Evolutionary conservation across 805 yeast species (phyloP).

Genomic region (Saturnispora serradocipensis): DNA sequence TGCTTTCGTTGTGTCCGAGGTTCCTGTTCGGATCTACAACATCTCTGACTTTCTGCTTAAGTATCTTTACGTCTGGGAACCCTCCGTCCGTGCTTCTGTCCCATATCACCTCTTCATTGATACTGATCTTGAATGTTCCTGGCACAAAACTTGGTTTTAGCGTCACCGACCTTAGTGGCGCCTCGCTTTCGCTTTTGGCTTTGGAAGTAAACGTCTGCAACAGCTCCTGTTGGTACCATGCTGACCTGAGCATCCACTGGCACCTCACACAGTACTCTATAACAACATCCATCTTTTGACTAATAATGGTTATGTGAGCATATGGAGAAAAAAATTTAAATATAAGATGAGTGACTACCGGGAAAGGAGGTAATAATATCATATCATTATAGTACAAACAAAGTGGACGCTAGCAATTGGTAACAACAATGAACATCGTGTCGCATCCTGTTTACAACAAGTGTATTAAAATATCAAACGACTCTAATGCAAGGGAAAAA

Average conservation of each 20-base stretch:
- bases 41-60: slow-evolving; percentile 61
- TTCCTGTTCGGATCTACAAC: slow-evolving; percentile 42
- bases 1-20: slow-evolving; percentile 57
- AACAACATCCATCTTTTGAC: slow-evolving; percentile 32
- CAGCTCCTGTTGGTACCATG: slow-evolving; percentile 81
- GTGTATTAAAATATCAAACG: slow-evolving; percentile 53
- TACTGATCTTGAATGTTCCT: slow-evolving; percentile 51
- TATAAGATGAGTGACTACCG: background rate
- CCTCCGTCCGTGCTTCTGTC: slow-evolving; percentile 58
- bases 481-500: slow-evolving; percentile 70
- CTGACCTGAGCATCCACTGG: slow-evolving; percentile 81
- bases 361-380: background rate
- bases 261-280: slow-evolving; percentile 76
- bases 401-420: background rate
- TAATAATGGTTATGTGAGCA: background rate
- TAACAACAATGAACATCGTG: slow-evolving; percentile 3
- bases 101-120: slow-evolving; percentile 39
- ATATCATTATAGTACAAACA: background rate
- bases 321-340: background rate
- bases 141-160: slow-evolving; percentile 22
- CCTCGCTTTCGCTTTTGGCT: slow-evolving; percentile 2
- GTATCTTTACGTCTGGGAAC: slow-evolving; percentile 76
- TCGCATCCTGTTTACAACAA: slow-evolving; percentile 60
- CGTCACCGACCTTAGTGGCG: background rate
- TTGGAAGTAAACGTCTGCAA: slow-evolving; percentile 57